phyloP scores from a whole-genome alignment of 2,329 filamentous ascomycete species.

The Trichothecium sympodiale region DNA sequence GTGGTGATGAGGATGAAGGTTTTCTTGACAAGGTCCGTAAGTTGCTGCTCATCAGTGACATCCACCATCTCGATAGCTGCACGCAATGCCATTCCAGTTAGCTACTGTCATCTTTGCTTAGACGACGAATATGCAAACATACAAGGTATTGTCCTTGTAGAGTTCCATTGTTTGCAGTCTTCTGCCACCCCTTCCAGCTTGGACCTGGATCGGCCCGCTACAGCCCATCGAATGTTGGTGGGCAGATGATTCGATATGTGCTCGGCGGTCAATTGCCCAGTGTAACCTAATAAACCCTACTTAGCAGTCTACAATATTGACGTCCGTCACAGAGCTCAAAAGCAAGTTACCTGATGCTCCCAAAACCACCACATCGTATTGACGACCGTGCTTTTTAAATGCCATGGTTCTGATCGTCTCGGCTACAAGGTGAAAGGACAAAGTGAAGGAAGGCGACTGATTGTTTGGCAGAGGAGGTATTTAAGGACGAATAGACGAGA shows the following conservation, averaged over 20 bases:
- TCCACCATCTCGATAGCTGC: conserved; percentile 41
- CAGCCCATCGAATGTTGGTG: conserved; percentile 73
- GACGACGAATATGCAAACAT: too few relatives aligned
- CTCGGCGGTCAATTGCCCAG: conserved; percentile 65
- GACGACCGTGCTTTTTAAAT: conserved; percentile 36
- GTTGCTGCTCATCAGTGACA: conserved; percentile 31
- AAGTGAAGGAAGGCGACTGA: too few relatives aligned
- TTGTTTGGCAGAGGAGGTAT: too few relatives aligned
- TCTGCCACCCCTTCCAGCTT: conserved; percentile 63
- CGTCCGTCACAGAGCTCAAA: not conserved
- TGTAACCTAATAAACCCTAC: conserved; percentile 58
- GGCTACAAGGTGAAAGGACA: too few relatives aligned
- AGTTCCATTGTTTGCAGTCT: conserved; percentile 54
- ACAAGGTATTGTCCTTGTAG: conserved; percentile 63
- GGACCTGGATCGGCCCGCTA: conserved; percentile 68
- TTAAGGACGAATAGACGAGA: too few relatives aligned
- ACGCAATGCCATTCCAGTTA: not conserved
- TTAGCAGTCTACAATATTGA: too few relatives aligned
- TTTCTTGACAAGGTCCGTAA: conserved; percentile 41
- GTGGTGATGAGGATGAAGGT: conserved; percentile 45
- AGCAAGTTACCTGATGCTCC: conserved; percentile 40
- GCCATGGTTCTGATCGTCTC: conserved; percentile 32
- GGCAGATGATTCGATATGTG: conserved; percentile 62
- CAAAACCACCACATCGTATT: conserved; percentile 47
- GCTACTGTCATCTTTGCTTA: not conserved